Evolutionary conservation across 129 eudicot genomes (phyloP).

Genomic region (Lonicera japonica): DNA sequence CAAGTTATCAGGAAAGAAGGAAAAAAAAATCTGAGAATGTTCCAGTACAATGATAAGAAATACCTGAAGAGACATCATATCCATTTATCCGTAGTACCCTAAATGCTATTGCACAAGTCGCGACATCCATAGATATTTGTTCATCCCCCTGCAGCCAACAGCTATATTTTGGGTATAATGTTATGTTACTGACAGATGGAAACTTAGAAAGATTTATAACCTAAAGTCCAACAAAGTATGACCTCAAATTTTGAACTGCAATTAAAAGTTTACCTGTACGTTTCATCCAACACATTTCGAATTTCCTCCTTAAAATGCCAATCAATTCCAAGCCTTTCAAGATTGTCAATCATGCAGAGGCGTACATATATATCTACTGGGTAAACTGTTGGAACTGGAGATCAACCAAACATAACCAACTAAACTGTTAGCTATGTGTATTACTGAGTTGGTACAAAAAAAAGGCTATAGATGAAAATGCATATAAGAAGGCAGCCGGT

Average conservation of each 20-base stretch:
- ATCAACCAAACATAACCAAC: conserved; percentile 5
- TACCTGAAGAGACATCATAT: conserved; percentile 82
- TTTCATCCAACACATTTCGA: conserved; percentile 50
- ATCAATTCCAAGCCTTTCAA: conserved; percentile 62
- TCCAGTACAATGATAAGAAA: not conserved
- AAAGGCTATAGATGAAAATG: not conserved
- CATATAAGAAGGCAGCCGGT: not conserved
- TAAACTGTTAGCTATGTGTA: conserved; percentile 6
- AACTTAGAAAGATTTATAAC: no score
- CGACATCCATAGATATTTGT: conserved; percentile 53
- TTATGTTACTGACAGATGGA: no score
- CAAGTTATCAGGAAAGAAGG: conserved; percentile 7
- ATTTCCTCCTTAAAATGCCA: conserved; percentile 58
- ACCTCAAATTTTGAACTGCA: not conserved
- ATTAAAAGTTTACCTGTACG: conserved; percentile 48
- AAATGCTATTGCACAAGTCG: conserved; percentile 62
- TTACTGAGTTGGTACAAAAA: not conserved
- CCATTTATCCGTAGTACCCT: no score
- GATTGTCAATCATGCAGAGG: conserved; percentile 65
- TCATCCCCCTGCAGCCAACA: conserved; percentile 69
- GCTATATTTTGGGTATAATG: conserved; percentile 40
- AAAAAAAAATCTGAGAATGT: not conserved
- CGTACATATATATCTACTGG: conserved; percentile 57
- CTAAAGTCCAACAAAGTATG: not conserved
- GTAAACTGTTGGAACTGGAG: conserved; percentile 69